Base-by-base conservation (phyloP, 148 eudicot species). In the Camellia granthamiana region DNA sequence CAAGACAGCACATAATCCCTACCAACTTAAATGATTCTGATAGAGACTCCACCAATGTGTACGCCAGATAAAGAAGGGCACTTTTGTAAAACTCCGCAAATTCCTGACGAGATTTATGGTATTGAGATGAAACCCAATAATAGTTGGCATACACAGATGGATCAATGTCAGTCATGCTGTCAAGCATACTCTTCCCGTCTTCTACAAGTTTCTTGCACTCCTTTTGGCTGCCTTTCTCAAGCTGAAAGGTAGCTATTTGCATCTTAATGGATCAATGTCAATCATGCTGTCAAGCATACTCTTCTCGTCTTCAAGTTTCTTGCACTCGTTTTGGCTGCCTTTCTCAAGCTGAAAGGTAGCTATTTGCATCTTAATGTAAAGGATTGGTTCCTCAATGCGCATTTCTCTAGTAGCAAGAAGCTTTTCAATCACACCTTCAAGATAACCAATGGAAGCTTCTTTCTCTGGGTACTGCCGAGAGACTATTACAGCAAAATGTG, bases 161-260 rank as follows among this genome's bases (percentile, higher is more conserved):
- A 85, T 95, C 99, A 85, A 95, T 93, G 84, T 95, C 97, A 15
- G 97, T 95, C 97, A 95, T 93, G 88, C 96, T 92, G 77, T 92
- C 97, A 76, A 95, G 91, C 4, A 91, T 91, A 72, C 87, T 81
- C 80, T 95, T 95, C 61, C 97, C 97, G 79, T 90, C 92, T 8
- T 93, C 97, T 82, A 95, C 78, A 58, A 93, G 90, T 46, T 90
- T 93, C 81, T 93, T 93, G 97, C 99, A 93, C 83, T 92, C 97
- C 78, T 92, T 93, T 59, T 88, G 97, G 77, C 85, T 85, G 52
- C 97, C 92, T 79, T 92, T 90, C 85, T 93, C 95, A 78, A 95
- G 92, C 79, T 90, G 88, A 59, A 89, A 23, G 23, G 0, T 23
- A 87, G 94, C 97, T 64, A 95, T 87, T 83, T 95, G 99, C 97